These are phyloP conservation scores for Pseudocercospora eumusae DNA, from an alignment of 2,329 filamentous ascomycete species.

Conservation along the genomic window DNA sequence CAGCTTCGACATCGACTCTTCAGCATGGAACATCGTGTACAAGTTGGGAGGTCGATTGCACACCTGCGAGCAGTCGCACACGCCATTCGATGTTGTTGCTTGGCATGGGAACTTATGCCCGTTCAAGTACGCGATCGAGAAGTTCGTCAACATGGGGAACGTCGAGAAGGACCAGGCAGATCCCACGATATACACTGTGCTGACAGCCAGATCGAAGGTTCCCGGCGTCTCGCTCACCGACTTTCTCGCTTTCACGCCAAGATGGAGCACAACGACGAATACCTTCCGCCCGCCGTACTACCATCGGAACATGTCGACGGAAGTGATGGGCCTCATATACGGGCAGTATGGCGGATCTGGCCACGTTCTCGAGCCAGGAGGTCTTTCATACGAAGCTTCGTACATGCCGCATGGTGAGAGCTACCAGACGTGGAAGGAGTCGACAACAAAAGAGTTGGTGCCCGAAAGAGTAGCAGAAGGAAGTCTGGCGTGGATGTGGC, in stretches of 20 bases:
- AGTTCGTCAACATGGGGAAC: slow-evolving; percentile 57
- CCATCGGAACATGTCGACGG: slow-evolving; percentile 66
- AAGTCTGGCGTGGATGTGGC: slow-evolving; percentile 24
- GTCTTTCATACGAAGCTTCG: slow-evolving; percentile 23
- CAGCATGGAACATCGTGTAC: slow-evolving; percentile 58
- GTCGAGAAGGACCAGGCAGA: slow-evolving; percentile 64
- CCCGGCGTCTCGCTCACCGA: slow-evolving; percentile 61
- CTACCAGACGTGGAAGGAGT: slow-evolving; percentile 20
- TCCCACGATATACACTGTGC: slow-evolving; percentile 64
- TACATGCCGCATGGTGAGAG: slow-evolving; percentile 28
- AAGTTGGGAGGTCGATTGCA: slow-evolving; percentile 64
- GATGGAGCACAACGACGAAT: slow-evolving; percentile 67
- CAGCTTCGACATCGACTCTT: slow-evolving; percentile 54
- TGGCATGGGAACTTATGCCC: slow-evolving; percentile 68
- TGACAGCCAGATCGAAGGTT: slow-evolving; percentile 59
- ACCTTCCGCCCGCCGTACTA: slow-evolving; percentile 72
- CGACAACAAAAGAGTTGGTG: slow-evolving; percentile 18
- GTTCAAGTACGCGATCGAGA: slow-evolving; percentile 58
- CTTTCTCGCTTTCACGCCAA: slow-evolving; percentile 69
- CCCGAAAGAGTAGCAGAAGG: slow-evolving; percentile 21
- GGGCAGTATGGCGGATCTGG: slow-evolving; percentile 55
- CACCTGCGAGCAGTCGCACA: slow-evolving; percentile 61
- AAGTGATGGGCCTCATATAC: slow-evolving; percentile 61
- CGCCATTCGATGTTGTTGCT: slow-evolving; percentile 67
- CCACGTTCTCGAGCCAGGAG: slow-evolving; percentile 42